Base-by-base conservation (phyloP, 2,329 filamentous ascomycete genomes). In the Pochonia chlamydosporia region DNA sequence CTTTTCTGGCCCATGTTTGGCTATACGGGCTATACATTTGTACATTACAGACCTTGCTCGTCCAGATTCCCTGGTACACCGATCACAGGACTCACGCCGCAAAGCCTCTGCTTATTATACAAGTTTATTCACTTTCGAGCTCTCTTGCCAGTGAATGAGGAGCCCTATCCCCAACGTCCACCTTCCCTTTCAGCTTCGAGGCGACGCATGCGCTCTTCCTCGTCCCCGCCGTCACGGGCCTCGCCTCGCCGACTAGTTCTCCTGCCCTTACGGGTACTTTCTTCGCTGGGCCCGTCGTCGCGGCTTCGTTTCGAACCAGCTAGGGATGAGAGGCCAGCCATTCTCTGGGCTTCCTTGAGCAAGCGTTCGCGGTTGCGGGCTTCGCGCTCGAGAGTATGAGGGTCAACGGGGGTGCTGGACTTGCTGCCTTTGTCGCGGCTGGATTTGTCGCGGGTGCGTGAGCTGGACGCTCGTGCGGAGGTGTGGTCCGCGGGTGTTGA, bases 381-480 rank as follows among this genome's bases (percentile, higher is more conserved):
- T 59, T 87, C 84, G 20, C 85, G 79, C 63, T 89, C 85, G 0
- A 83, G 70, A 2, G 84, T 84, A 62, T 87, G 84, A n/a, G 79
- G 74, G 53, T 86, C 81, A 49, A 71, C 73, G 33, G 57, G 55
- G 24, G 61, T 55, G 46, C 50, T 46, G 20, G 41, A 36, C 35
- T 48, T 48, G 40, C 33, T 33, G 44, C 44, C 39, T 53, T 43
- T 30, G 64, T 66, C 6, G 63, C 56, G 68, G 37, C 60, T 58
- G 18, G 67, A 65, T 24, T 71, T 65, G 40, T 52, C 64, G n/a
- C 41, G 44, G 8, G 18, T 23, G 7, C 36, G 25, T 10, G 51
- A 55, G 46, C 55, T 56, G 48, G 58, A 54, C 26, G 66, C 63
- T 47, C 67, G 73, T 54, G 64, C 67, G 56, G 70, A 68, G 24